Evolutionary conservation across 2,329 filamentous ascomycete genomes (phyloP), one percentile per base, ranked within the genome.

Genomic region (Lomentospora prolificans): DNA sequence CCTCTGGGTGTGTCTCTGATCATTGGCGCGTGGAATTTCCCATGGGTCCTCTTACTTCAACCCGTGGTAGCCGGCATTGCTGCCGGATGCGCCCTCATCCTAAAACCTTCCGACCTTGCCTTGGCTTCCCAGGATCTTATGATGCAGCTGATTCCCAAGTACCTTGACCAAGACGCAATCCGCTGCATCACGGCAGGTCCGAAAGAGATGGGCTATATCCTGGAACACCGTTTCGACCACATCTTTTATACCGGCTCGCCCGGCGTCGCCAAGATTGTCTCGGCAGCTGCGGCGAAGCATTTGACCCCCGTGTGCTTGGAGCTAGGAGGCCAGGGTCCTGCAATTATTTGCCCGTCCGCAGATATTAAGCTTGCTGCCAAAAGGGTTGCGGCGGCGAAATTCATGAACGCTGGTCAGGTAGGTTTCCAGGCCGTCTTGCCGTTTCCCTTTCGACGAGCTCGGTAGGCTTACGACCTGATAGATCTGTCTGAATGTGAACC

Each of bases 11-110:
- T 75, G 1, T 65, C 67, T 0, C 65, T 77, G 8, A 68, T 77
- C 44, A 71, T 77, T 22, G 69, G 70, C 0, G 66, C 73, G 2
- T 77, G 73, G 74, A 77, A 77, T 57, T 76, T 70, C 17, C 74
- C 74, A 1, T 61, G 76, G 52, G 58, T 67, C 3, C 62, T 73
- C 3, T 57, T 67, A 0, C 51, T 76, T 0, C 65, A 69, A 55
- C 72, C 73, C 19, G 60, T 73, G 33, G 58, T 75, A 24, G 70
- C 68, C 14, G 73, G 73, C 14, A 72, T 76, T 17, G 66, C 72
- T 2, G 73, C 75, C 1, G 75, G 75, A 1, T 66, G 64, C 55
- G 64, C 66, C 27, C 65, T 70, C 7, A 59, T 76, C 6, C 56
- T 77, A 27, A 78, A 77, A 60, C 75, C 75, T 1, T 71, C 69